phyloP scores from a whole-genome alignment of 352 stramenopile species.

The Globisporangium spinosum region DNA sequence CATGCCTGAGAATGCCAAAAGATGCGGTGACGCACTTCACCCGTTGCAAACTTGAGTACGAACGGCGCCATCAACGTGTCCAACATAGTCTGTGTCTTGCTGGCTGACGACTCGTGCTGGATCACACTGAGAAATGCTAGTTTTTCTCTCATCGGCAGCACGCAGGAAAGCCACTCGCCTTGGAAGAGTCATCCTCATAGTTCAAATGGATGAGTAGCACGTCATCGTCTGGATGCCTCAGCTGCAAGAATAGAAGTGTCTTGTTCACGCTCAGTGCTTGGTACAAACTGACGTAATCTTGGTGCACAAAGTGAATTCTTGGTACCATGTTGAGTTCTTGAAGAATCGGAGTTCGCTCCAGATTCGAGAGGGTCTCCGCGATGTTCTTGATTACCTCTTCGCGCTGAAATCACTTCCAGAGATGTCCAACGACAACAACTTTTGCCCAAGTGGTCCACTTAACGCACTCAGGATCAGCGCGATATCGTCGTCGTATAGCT shows the following conservation, averaged over 20 bases:
- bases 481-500: background rate
- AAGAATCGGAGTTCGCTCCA: background rate
- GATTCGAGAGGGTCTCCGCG: background rate
- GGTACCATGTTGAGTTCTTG: background rate
- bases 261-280: background rate
- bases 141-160: background rate
- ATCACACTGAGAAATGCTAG: background rate
- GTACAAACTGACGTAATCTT: background rate
- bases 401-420: background rate
- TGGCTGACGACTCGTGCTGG: background rate
- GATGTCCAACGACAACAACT: background rate
- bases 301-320: background rate
- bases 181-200: no score
- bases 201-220: no score
- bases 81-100: no score
- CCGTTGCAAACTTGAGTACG: slow-evolving; percentile 4
- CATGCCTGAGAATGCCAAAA: background rate
- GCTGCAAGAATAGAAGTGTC: background rate
- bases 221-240: no score
- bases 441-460: background rate
- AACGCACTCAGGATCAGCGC: background rate
- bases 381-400: background rate
- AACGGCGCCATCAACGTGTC: background rate
- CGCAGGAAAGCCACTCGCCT: background rate
- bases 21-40: background rate